Base-by-base conservation (phyloP, 768 basidiomycete genomes). In the Boletus eberwhitei region DNA sequence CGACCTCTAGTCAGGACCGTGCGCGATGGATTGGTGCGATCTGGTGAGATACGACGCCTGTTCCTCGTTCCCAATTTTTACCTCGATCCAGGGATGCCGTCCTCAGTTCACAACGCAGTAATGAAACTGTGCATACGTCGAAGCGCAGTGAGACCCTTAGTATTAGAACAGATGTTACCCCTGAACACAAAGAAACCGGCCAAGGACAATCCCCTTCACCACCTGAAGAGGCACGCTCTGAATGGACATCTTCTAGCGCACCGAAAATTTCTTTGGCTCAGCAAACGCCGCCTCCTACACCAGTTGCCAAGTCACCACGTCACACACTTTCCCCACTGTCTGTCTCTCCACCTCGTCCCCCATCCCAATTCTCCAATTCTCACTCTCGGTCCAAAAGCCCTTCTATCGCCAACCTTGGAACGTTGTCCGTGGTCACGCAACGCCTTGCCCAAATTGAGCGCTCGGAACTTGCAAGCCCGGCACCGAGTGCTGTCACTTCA, bases 1-100 rank as follows among this genome's bases (percentile, higher is more conserved):
- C 80, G 3, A 66, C 73, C 11, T 82, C 82, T 21, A 78, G 82
- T 26, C 76, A 79, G 54, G 86, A 87, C 52, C 75, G 88, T 48
- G 87, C 86, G 4, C 78, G 77, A 9, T 90, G 88, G 88, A 78
- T 90, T 47, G 86, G 84, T 61, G 80, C 84, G 4, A 81, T 90
- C 44, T 90, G 88, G 88, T 88, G 66, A 63, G 76, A 34, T 45
- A 21, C 51, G 49, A 50, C 11, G 11, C 8, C 21, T 36, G 32
- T 43, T 13, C 2, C 47, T 8, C 34, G 26, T 22, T 36, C 22
- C 4, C 1, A 16, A 42, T 49, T 37, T 42, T 53, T 26, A 60
- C 55, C 37, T 52, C 14, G 38, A 19, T 37, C 5, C 59, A 87
- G 87, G 87, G 85, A 88, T 64, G 73, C 75, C 5, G 73, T 87